Percentiles rank a stretch among this genome's conserved stretches.
These are phyloP conservation scores for Aspergillus carlsbadensis DNA, from an alignment of 495 filamentous ascomycete genomes.

Conservation along the genomic window DNA sequence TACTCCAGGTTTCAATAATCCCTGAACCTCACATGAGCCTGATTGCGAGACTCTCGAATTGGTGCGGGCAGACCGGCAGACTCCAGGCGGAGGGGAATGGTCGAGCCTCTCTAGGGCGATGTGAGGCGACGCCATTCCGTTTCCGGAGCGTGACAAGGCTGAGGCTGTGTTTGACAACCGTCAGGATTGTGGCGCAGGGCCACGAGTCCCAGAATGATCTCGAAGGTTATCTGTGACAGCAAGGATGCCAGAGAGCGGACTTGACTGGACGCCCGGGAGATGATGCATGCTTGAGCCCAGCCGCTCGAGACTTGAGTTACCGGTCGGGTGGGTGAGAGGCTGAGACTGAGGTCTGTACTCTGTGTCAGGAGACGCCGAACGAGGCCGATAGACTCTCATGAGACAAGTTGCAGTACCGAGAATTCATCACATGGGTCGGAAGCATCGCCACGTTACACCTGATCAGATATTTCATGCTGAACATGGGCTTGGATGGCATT, in stretches of 20 bases:
- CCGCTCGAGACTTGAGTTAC: background rate
- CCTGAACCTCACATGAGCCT: background rate
- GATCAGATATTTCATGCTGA: too few species aligned
- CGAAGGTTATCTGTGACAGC: background rate
- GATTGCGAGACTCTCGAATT: background rate
- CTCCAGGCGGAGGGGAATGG: background rate
- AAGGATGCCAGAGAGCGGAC: background rate
- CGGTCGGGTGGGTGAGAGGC: background rate
- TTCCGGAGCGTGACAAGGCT: conserved; percentile 1
- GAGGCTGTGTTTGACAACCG: background rate
- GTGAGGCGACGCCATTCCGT: background rate
- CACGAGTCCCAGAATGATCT: background rate
- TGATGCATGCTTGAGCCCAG: background rate
- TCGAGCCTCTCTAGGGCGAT: background rate
- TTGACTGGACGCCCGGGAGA: background rate
- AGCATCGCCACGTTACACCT: background rate
- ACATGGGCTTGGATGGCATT: too few species aligned
- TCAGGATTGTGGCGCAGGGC: background rate
- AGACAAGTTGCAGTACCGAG: too few species aligned
- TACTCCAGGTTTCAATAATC: background rate
- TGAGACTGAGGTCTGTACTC: background rate
- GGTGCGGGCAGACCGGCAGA: background rate
- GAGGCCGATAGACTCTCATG: background rate
- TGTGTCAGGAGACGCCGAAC: conserved; percentile 2
- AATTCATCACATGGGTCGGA: background rate